Evolutionary conservation across 495 filamentous ascomycete species (phyloP).

Genomic region (Trichoderma parareesei): DNA sequence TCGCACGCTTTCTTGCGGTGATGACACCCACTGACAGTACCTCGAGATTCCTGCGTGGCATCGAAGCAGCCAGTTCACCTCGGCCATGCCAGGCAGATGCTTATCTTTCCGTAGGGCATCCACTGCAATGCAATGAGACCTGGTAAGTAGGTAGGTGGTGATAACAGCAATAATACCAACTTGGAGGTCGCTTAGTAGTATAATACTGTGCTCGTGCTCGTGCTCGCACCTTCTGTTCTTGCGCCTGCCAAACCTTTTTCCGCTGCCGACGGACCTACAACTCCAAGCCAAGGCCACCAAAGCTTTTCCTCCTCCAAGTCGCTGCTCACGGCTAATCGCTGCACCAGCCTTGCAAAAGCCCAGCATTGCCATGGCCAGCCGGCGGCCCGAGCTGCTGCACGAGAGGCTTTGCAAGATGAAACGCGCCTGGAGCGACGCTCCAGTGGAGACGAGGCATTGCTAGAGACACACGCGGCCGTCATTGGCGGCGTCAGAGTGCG

Average conservation of each 20-base stretch:
- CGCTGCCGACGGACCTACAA: background rate
- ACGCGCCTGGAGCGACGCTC: conserved; percentile 27
- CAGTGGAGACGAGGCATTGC: conserved; percentile 13
- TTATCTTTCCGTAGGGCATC: background rate
- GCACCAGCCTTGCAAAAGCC: background rate
- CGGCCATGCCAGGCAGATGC: background rate
- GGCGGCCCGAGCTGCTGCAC: conserved; percentile 6
- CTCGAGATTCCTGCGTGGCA: background rate
- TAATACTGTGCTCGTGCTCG: too few species aligned
- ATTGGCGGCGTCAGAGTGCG: conserved; percentile 2
- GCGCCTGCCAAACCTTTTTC: conserved; percentile 2
- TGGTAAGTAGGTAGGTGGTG: too few species aligned
- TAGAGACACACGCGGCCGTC: background rate
- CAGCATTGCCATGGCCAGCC: background rate
- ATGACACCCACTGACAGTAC: background rate
- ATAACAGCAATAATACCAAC: too few species aligned
- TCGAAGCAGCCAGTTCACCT: background rate
- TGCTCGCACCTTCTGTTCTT: too few species aligned
- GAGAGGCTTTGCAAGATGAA: conserved; percentile 23
- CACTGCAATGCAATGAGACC: too few species aligned
- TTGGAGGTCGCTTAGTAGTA: too few species aligned
- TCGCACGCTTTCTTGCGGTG: background rate
- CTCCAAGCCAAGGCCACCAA: background rate
- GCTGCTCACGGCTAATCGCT: background rate
- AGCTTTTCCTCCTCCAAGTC: background rate